Evolutionary conservation across 1,284 basidiomycete species (phyloP), one percentile per base, ranked within the genome.

Genomic region (Cutaneotrichosporon daszewskae): DNA sequence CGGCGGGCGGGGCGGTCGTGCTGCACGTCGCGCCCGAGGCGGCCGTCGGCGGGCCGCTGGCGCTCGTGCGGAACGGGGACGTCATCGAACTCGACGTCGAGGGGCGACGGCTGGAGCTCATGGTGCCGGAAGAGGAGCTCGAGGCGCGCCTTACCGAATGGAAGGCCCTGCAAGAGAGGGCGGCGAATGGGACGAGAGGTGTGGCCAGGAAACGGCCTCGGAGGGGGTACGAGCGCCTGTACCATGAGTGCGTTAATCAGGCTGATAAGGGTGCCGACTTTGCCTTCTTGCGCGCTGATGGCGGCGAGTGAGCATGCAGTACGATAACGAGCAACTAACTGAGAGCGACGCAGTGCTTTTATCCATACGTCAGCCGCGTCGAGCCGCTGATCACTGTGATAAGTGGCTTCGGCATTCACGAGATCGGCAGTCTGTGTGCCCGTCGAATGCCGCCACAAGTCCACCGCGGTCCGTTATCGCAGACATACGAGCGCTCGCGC

Each of bases 11-110:
- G 0, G 58, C 62, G 1, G 64, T 69, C 16, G 57, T 71, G 13
- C 57, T 71, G 4, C 68, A 71, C 43, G 56, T 69, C 11, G 53
- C 63, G 8, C 69, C 69, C 13, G 70, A 72, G 50, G 61, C 70
- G 6, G 63, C 62, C 2, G 53, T 59, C 1, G 69, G 69, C 12
- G 69, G 70, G 0, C 64, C 64, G 5, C 48, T 72, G 25, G 68
- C 66, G 1, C 39, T 61, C 16, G 59, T 72, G 3, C 49, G 53
- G 2, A 56, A 65, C 34, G 67, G 67, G 3, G 70, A 72, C 50
- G 40, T 45, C 25, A 57, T 72, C 17, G 44, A 47, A 20, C 54
- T 72, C 14, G 60, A 69, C 35, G 60, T 66, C 8, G 59, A 60
- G 11, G 36, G 37, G 16, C 43, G 69, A 5, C 34, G 28, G 26